phyloP scores from a whole-genome alignment of 1,284 basidiomycete genomes.

The Rhodotorula sp. region DNA sequence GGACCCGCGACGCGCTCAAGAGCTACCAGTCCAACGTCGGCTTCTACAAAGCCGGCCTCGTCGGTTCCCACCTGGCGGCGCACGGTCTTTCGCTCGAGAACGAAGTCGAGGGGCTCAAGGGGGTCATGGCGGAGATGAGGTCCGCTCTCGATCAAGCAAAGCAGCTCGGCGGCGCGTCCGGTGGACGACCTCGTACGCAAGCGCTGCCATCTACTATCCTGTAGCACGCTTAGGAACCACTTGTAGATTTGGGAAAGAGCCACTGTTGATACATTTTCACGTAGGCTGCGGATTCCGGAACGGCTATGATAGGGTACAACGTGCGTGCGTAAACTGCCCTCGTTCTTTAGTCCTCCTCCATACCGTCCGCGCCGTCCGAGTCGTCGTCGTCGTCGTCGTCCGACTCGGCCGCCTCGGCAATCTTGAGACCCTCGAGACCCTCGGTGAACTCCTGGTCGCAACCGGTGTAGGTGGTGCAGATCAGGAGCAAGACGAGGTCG shows the following conservation, averaged over 20 bases:
- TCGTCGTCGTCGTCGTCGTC: slow-evolving; percentile 15
- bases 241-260: background rate
- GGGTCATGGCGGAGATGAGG: slow-evolving; percentile 43
- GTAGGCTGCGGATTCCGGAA: background rate
- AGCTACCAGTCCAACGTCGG: slow-evolving; percentile 35
- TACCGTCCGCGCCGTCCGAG: slow-evolving; percentile 10
- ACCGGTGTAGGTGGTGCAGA: slow-evolving; percentile 87
- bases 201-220: background rate
- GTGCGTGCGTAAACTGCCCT: background rate
- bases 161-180: background rate
- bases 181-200: background rate
- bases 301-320: background rate
- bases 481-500: slow-evolving; percentile 80
- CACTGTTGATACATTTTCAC: slow-evolving; percentile 7
- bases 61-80: slow-evolving; percentile 43
- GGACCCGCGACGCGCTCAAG: slow-evolving; percentile 34
- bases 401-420: slow-evolving; percentile 71
- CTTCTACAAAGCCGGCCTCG: slow-evolving; percentile 39
- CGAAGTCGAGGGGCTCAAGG: slow-evolving; percentile 39
- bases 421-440: slow-evolving; percentile 63
- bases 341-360: background rate
- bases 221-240: background rate
- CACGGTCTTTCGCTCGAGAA: slow-evolving; percentile 40
- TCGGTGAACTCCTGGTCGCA: slow-evolving; percentile 56
- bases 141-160: slow-evolving; percentile 31